Conservation (phyloP, 768 basidiomycete genomes). For the Auriculariales sp. region DNA sequence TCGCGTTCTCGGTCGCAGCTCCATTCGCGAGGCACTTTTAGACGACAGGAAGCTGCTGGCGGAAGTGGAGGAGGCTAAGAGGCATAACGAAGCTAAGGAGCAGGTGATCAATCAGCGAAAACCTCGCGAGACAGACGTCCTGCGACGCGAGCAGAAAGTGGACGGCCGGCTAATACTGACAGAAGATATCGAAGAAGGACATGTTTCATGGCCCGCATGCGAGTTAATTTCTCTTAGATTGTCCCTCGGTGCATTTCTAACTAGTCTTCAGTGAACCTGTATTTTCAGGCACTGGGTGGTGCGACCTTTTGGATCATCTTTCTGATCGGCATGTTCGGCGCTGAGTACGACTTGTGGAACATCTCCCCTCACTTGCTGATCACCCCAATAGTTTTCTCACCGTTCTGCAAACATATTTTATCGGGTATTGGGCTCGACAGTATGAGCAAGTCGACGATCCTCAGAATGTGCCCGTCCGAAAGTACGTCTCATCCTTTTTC, state of each 20-base stretch:
- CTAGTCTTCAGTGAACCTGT: constrained; percentile 19
- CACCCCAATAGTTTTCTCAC: constrained; percentile 27
- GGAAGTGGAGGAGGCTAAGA: constrained; percentile 11
- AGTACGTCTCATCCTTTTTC: too few relatives aligned
- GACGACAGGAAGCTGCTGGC: constrained; percentile 21
- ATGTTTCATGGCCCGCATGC: constrained; percentile 36
- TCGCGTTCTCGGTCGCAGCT: constrained; percentile 31
- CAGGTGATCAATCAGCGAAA: constrained; percentile 9
- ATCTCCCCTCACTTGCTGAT: too few relatives aligned
- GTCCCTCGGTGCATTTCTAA: background rate
- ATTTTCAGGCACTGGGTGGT: constrained; percentile 15
- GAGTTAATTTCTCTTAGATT: background rate
- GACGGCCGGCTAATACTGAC: constrained; percentile 46
- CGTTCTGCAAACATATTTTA: constrained; percentile 32
- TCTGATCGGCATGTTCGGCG: constrained; percentile 2
- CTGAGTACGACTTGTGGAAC: background rate
- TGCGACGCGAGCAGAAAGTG: background rate
- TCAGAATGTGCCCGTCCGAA: constrained; percentile 12
- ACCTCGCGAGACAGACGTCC: constrained; percentile 9
- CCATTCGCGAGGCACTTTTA: constrained; percentile 31
- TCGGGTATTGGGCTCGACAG: constrained; percentile 32
- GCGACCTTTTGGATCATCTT: constrained; percentile 7
- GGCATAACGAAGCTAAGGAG: constrained; percentile 11
- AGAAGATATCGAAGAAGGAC: constrained; percentile 49
- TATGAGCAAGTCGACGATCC: constrained; percentile 30